A percentile compares a stretch with the other conserved stretches of the same genome.
phyloP scores from a whole-genome alignment of 768 basidiomycete species.

The Candolleomyces aberdarensis region DNA sequence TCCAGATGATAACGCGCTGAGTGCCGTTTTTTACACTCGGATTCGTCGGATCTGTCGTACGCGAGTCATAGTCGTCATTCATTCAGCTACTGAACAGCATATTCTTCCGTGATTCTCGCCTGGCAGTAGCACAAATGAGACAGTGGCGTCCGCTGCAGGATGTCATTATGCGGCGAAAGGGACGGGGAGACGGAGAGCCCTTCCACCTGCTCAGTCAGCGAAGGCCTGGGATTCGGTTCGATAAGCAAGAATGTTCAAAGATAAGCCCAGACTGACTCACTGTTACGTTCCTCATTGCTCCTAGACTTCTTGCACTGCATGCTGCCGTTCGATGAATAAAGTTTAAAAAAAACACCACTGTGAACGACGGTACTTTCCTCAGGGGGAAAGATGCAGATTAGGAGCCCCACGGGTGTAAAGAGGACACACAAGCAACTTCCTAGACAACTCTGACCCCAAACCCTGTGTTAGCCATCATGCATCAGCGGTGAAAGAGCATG shows the following conservation, averaged over 20 bases:
- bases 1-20: not conserved
- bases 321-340: not conserved
- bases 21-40: too few species aligned
- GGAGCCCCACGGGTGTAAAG: not conserved
- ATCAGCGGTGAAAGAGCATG: too few species aligned
- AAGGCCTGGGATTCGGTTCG: too few species aligned
- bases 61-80: not conserved
- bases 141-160: not conserved
- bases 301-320: too few species aligned
- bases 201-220: too few species aligned
- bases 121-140: not conserved
- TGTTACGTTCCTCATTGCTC: too few species aligned
- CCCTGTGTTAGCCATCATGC: too few species aligned
- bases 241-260: too few species aligned
- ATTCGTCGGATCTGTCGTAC: too few species aligned
- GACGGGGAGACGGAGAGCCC: too few species aligned
- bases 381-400: not conserved
- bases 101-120: constrained; percentile 4
- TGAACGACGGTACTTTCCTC: not conserved
- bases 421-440: not conserved
- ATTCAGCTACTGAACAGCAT: not conserved
- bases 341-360: not conserved
- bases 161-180: too few species aligned
- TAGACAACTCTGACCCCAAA: not conserved
- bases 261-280: too few species aligned